Conservation (phyloP, 2,329 filamentous ascomycete genomes). For the Colletotrichum neosansevieriae region DNA sequence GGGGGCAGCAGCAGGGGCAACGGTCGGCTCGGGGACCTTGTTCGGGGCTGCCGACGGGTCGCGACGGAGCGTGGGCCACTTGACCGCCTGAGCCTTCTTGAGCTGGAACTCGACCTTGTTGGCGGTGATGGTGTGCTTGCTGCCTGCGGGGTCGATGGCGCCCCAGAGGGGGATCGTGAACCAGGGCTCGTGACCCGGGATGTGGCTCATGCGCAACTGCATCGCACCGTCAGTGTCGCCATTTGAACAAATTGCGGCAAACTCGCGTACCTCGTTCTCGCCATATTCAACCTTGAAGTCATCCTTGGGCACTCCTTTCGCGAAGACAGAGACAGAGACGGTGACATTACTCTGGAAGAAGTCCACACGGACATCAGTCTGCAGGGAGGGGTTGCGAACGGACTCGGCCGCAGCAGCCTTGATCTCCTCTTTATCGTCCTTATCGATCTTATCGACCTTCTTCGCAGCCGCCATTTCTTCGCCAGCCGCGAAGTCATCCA, state of each 20-base stretch:
- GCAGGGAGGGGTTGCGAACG: conserved; percentile 21
- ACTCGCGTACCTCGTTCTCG: conserved; percentile 39
- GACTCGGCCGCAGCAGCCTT: conserved; percentile 19
- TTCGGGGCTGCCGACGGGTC: conserved; percentile 20
- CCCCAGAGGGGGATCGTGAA: conserved; percentile 64
- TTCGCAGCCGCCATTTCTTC: conserved; percentile 30
- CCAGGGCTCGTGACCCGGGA: conserved; percentile 38
- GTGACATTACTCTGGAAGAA: conserved; percentile 51
- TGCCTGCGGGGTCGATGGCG: conserved; percentile 70
- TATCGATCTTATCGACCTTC: conserved; percentile 44
- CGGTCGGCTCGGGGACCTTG: neutral
- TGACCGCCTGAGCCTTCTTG: conserved; percentile 74
- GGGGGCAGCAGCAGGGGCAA: neutral
- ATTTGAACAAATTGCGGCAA: neutral
- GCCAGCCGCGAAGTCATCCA: conserved; percentile 27
- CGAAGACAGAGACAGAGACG: conserved; percentile 57
- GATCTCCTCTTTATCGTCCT: conserved; percentile 39
- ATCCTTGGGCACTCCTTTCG: conserved; percentile 56
- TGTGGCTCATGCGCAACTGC: conserved; percentile 39
- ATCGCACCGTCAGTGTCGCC: neutral
- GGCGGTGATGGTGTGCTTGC: conserved; percentile 74
- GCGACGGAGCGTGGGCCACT: conserved; percentile 67
- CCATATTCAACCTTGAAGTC: conserved; percentile 54
- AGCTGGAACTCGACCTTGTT: conserved; percentile 86
- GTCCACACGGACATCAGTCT: conserved; percentile 47